Conservation (phyloP, 1,284 basidiomycete species). For the Malassezia nana region DNA sequence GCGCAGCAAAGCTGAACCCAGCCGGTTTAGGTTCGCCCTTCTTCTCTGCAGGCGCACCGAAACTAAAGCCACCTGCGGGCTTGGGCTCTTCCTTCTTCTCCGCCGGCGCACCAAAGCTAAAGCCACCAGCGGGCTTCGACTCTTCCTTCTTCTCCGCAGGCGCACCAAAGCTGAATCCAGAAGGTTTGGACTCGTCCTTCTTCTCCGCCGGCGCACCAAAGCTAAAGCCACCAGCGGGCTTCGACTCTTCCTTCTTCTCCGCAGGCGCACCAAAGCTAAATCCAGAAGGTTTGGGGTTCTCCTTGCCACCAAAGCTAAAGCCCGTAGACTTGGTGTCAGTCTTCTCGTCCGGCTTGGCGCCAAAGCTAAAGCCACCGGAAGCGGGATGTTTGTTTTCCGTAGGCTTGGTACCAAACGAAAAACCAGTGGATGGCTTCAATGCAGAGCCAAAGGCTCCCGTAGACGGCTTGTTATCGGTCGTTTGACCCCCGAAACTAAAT, state of each 20-base stretch:
- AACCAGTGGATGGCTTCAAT: not conserved
- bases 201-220: slow-evolving; percentile 4
- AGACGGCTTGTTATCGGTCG: not conserved
- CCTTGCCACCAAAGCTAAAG: slow-evolving; percentile 18
- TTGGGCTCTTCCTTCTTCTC: slow-evolving; percentile 9
- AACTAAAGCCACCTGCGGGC: slow-evolving; percentile 17
- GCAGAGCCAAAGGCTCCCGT: not conserved
- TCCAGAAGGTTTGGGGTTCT: slow-evolving; percentile 1
- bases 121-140: slow-evolving; percentile 6
- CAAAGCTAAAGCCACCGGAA: slow-evolving; percentile 21
- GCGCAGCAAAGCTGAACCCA: slow-evolving; percentile 1
- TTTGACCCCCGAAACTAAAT: slow-evolving; percentile 6
- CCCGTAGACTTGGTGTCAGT: slow-evolving; percentile 10
- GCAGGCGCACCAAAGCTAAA: slow-evolving; percentile 6
- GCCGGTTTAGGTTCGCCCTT: not conserved
- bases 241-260: slow-evolving; percentile 4
- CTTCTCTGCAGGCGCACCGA: slow-evolving; percentile 13
- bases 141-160: not conserved
- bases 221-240: slow-evolving; percentile 6
- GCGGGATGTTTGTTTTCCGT: slow-evolving; percentile 4
- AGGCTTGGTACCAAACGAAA: not conserved
- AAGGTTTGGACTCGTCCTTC: not conserved
- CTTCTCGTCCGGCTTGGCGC: slow-evolving; percentile 12
- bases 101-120: not conserved
- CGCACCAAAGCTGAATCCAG: slow-evolving; percentile 10